Conservation (phyloP, 768 basidiomycete genomes). For the Neoboletus subvelutipes region DNA sequence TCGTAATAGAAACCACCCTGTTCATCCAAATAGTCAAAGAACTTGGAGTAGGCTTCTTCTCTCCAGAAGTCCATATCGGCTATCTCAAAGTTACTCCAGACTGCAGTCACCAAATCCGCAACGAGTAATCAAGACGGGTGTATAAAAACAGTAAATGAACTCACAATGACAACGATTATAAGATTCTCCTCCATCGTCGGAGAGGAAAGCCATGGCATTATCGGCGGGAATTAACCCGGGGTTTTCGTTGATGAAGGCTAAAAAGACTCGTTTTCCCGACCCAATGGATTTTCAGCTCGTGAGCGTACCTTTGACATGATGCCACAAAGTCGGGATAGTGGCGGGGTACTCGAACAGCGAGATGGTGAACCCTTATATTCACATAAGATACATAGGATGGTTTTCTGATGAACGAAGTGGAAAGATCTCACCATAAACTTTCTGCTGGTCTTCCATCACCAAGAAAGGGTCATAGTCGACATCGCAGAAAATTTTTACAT, state of each 20-base stretch:
- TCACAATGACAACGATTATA: constrained; percentile 81
- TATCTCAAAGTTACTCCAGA: constrained; percentile 81
- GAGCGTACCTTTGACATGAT: constrained; percentile 59
- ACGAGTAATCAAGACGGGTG: neutral
- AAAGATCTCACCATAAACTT: constrained; percentile 66
- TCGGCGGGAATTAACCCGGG: constrained; percentile 59
- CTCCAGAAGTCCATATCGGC: constrained; percentile 90
- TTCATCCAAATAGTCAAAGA: constrained; percentile 78
- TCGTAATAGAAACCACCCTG: constrained; percentile 93
- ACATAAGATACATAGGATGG: constrained; percentile 24
- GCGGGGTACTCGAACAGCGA: constrained; percentile 74
- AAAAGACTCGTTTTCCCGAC: neutral
- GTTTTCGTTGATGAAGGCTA: constrained; percentile 67
- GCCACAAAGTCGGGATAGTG: constrained; percentile 83
- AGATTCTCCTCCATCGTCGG: constrained; percentile 62
- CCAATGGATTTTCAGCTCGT: neutral
- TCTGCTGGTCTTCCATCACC: constrained; percentile 75
- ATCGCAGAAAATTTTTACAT: constrained; percentile 81
- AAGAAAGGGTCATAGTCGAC: constrained; percentile 77
- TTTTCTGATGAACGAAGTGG: neutral
- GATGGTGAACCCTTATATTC: constrained; percentile 68
- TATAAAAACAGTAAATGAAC: constrained; percentile 27
- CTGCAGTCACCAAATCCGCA: constrained; percentile 38
- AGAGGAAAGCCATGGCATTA: constrained; percentile 73
- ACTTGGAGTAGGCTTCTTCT: constrained; percentile 75